These are phyloP conservation scores for Stephania cephalantha DNA, from an alignment of 164 flowering plant species.

Conservation along the genomic window DNA sequence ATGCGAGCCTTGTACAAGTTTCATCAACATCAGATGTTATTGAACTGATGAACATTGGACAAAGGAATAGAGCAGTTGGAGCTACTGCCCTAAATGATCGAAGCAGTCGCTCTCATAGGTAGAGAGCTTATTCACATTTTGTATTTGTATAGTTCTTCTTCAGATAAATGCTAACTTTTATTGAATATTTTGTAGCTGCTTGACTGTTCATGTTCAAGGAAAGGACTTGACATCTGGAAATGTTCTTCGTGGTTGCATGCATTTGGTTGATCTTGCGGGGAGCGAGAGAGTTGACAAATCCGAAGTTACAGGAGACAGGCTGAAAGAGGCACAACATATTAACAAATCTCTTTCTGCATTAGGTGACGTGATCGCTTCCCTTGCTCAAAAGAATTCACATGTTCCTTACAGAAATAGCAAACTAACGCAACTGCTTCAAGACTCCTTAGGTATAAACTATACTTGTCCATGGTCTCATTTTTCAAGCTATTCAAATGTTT, in stretches of 20 bases:
- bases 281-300: constrained; percentile 90
- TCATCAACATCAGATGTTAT: constrained; percentile 83
- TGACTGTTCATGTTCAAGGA: constrained; percentile 88
- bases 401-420: constrained; percentile 84
- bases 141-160: background rate
- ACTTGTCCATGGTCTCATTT: background rate
- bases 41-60: constrained; percentile 87
- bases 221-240: constrained; percentile 62
- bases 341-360: constrained; percentile 86
- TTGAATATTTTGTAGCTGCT: constrained; percentile 45
- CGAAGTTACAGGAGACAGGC: constrained; percentile 79
- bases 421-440: constrained; percentile 80
- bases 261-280: constrained; percentile 89
- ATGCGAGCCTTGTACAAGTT: constrained; percentile 86
- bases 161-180: constrained; percentile 6
- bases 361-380: constrained; percentile 86
- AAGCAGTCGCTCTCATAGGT: constrained; percentile 99
- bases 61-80: constrained; percentile 85
- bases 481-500: too few relatives aligned
- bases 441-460: constrained; percentile 62
- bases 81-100: constrained; percentile 97
- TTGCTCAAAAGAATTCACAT: constrained; percentile 80
- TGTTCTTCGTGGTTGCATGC: constrained; percentile 74
- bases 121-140: background rate
- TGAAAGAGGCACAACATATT: constrained; percentile 89